phyloP scores from a whole-genome alignment of 176 grass and related monocot genomes.

The Raddia guianensis region DNA sequence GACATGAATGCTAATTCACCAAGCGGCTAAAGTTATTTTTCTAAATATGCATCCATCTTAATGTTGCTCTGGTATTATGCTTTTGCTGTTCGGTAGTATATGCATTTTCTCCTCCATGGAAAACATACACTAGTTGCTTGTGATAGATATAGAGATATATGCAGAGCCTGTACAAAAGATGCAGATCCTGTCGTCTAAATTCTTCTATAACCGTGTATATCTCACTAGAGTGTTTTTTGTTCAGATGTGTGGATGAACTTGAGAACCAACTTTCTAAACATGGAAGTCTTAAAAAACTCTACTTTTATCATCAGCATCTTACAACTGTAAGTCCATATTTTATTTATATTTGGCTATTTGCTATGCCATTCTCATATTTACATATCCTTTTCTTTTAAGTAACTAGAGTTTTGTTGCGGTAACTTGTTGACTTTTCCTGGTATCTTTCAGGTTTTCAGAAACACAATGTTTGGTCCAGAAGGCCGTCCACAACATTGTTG shows the following conservation, averaged over 20 bases:
- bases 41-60: conserved; percentile 14
- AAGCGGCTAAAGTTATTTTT: neutral
- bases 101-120: too few species aligned
- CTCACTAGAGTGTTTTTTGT: conserved; percentile 38
- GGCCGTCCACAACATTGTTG: conserved; percentile 95
- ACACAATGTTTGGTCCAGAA: conserved; percentile 99
- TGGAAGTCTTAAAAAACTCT: conserved; percentile 95
- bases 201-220: conserved; percentile 31
- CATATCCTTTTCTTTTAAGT: conserved; percentile 27
- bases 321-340: conserved; percentile 72
- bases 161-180: neutral
- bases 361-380: conserved; percentile 1
- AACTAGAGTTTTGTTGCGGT: conserved; percentile 24
- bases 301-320: conserved; percentile 99
- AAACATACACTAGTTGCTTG: conserved; percentile 12
- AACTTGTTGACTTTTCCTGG: conserved; percentile 40
- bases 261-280: conserved; percentile 86
- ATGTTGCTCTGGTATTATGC: conserved; percentile 28
- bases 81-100: neutral
- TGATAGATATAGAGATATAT: too few species aligned
- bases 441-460: conserved; percentile 83
- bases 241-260: conserved; percentile 98
- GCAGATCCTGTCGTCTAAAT: conserved; percentile 11
- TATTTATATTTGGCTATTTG: conserved; percentile 19
- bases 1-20: neutral